Percentiles rank a stretch among this genome's conserved stretches.
These are phyloP conservation scores for Stephania japonica DNA, from an alignment of 164 flowering plant genomes.

Conservation along the genomic window DNA sequence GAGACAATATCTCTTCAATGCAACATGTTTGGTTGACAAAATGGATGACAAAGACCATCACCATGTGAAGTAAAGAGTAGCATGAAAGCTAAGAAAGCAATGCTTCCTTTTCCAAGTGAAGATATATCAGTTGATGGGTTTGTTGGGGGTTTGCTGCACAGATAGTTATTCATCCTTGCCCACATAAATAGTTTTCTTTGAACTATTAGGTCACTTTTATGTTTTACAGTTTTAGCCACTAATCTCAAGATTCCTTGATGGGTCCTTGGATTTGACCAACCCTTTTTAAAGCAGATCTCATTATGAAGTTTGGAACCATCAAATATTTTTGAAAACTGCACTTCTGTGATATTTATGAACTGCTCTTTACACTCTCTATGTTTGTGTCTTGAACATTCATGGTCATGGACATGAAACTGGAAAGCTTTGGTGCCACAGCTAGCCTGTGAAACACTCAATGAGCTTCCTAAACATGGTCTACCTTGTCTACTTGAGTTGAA, in stretches of 20 bases:
- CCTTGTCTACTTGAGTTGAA: background rate
- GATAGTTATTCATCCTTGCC: background rate
- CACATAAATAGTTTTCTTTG: background rate
- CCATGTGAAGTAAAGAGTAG: slow-evolving; percentile 4
- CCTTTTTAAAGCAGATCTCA: slow-evolving; percentile 2
- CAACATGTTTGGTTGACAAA: slow-evolving; percentile 12
- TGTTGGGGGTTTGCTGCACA: background rate
- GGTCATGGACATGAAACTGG: background rate
- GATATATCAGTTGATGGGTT: slow-evolving; percentile 3
- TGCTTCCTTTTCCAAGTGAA: slow-evolving; percentile 8
- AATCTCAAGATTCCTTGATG: slow-evolving; percentile 6
- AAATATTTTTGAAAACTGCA: background rate
- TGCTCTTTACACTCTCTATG: background rate
- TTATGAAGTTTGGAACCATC: background rate
- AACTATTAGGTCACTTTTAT: background rate
- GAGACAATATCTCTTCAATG: background rate
- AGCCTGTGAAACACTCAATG: background rate
- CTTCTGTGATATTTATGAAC: background rate
- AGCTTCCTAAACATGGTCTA: background rate
- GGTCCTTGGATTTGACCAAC: slow-evolving; percentile 17
- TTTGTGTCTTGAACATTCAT: background rate
- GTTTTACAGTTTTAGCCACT: slow-evolving; percentile 11
- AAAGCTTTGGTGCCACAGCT: background rate
- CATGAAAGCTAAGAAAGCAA: slow-evolving; percentile 10
- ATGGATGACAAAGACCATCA: slow-evolving; percentile 8